Base-by-base conservation (phyloP, 495 filamentous ascomycete genomes). In the Baudoinia panamericana region DNA sequence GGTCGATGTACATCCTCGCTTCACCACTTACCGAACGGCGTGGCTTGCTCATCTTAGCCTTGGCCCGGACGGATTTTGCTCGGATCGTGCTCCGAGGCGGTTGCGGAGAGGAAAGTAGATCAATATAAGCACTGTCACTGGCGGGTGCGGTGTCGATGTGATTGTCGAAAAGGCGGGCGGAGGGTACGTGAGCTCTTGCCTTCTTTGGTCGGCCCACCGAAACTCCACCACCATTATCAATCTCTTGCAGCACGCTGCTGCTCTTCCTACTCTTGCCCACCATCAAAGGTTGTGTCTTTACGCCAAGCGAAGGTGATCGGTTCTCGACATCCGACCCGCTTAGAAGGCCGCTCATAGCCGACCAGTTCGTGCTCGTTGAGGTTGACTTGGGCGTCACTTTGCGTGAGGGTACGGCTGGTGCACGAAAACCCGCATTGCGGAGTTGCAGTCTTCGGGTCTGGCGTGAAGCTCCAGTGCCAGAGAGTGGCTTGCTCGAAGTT, bases 1-100 rank as follows among this genome's bases (percentile, higher is more conserved):
- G 43, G n/a, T 54, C 51, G 20, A 54, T 54, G 26, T 54, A 51
- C 30, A 43, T 43, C 28, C 34, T 48, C 30, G 45, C 43, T 29
- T 52, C 49, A 3, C 38, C 38, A 25, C 49, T 52, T 1, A 48
- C 30, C 1, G 45, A 44, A 4, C 49, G 25, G 24, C 49, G 15
- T 24, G 30, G 21, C 20, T 36, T 21, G 17, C 9, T 36, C 11
- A 41, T 27, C 36, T 39, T 44, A 1, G 44, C 21, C 18, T 36
- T 22, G 4, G 34, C 13, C 31, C 36, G 43, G 5, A 28, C 36
- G 5, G 36, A 41, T 29, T 36, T 40, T 11, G 22, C 19, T 12
- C 36, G 38, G 17, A 45, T 41, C 1, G 27, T 40, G 20, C 23
- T 30, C n/a, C 21, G 10, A 7, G 12, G 41, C 25, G 36, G 9